phyloP scores from a whole-genome alignment of 306 rosid genomes.

The Benincasa hispida region DNA sequence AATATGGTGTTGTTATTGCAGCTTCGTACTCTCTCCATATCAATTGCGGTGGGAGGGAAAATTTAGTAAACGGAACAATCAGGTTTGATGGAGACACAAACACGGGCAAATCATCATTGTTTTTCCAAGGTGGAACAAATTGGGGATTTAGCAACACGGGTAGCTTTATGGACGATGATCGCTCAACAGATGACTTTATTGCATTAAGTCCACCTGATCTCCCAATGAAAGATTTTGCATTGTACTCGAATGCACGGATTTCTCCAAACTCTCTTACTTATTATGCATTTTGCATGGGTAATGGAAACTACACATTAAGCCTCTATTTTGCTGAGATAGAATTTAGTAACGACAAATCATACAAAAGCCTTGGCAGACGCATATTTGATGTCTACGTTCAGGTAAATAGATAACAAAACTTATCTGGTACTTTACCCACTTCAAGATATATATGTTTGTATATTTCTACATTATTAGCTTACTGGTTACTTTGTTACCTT shows the following conservation, averaged over 20 bases:
- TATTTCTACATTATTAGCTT: not conserved
- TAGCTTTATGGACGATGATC: conserved; percentile 22
- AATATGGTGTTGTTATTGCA: conserved; percentile 5
- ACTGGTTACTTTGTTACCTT: not conserved
- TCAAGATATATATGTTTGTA: not conserved
- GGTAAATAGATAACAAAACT: conserved; percentile 1
- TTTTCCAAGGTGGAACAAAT: not conserved
- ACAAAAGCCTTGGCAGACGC: conserved; percentile 38
- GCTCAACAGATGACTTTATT: not conserved
- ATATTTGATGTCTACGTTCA: conserved; percentile 33
- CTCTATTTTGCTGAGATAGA: conserved; percentile 33
- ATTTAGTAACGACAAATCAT: conserved; percentile 12
- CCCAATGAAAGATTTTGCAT: conserved; percentile 13
- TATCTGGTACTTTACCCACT: not conserved
- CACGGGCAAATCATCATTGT: conserved; percentile 18
- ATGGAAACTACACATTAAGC: conserved; percentile 23
- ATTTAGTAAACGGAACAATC: not conserved
- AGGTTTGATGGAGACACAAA: conserved; percentile 30
- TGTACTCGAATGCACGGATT: conserved; percentile 48
- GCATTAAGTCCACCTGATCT: conserved; percentile 16
- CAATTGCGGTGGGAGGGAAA: conserved; percentile 42
- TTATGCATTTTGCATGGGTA: conserved; percentile 25
- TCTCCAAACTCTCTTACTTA: conserved; percentile 48
- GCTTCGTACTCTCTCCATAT: conserved; percentile 38
- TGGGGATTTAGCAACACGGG: conserved; percentile 55